Evolutionary conservation across 176 grass and related monocot species (phyloP).

Genomic region (Ampelocalamus luodianensis): DNA sequence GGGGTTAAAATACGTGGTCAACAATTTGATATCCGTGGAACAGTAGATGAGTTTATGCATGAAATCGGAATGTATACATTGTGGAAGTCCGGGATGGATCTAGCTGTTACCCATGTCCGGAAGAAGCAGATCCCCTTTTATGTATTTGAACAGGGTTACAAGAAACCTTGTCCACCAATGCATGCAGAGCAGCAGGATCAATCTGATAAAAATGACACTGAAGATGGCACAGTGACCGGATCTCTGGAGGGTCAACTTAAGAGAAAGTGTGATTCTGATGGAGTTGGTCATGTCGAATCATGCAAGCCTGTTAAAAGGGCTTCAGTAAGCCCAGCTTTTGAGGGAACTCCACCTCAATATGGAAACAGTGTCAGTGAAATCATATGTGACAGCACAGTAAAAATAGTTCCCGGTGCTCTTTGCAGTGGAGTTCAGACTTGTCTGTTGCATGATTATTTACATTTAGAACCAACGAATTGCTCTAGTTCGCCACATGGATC

Average conservation of each 20-base stretch:
- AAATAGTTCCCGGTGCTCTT: constrained; percentile 3
- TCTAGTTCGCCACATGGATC: constrained; percentile 51
- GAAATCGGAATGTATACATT: constrained; percentile 80
- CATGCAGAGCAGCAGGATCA: constrained; percentile 54
- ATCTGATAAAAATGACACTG: constrained; percentile 53
- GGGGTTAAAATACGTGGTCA: constrained; percentile 68
- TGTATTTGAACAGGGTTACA: constrained; percentile 87
- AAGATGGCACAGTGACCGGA: constrained; percentile 34
- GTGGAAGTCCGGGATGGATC: constrained; percentile 87
- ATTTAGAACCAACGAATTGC: constrained; percentile 38
- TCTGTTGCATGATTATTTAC: constrained; percentile 32
- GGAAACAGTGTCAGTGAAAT: constrained; percentile 25
- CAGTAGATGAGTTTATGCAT: constrained; percentile 86
- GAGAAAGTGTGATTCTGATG: constrained; percentile 55
- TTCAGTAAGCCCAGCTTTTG: constrained; percentile 47
- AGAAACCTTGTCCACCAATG: constrained; percentile 53
- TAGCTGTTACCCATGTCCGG: constrained; percentile 82
- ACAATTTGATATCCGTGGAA: constrained; percentile 92
- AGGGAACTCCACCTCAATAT: constrained; percentile 45
- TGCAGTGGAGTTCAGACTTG: constrained; percentile 31
- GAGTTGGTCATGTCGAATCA: constrained; percentile 29
- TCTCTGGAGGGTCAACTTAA: constrained; percentile 39
- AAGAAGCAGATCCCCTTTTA: constrained; percentile 74
- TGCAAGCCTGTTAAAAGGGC: constrained; percentile 48
- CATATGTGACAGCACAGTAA: constrained; percentile 17